Base-by-base conservation (phyloP, 1,284 basidiomycete genomes). In the Puccinia triticina region DNA sequence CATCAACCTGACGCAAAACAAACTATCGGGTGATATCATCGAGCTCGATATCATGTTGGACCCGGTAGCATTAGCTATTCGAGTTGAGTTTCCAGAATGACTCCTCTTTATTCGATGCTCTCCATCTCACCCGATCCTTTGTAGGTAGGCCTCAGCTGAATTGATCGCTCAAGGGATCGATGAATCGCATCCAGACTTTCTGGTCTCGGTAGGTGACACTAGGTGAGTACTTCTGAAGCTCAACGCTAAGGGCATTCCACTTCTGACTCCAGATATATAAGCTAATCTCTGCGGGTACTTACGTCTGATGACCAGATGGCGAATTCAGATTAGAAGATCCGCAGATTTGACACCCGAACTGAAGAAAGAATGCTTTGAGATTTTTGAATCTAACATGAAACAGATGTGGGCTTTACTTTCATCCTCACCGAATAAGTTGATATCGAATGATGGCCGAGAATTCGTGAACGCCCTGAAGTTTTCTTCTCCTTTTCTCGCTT, bases 331-430 rank as follows among this genome's bases (percentile, higher is more conserved):
- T 21, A 34, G 32, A 59, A 55, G 21, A 23, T 53, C 76, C 10
- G 2, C 0, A 37, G 76, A 78, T 16, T 37, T 78, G 12, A 34
- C 64, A 3, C 16, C 23, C 48, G 43, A 69, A 53, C 21, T 53
- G 12, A 69, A 37, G 37, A 48, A 53, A n/a, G 32, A 66, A 67
- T 78, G 76, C 34, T 78, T 78, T 37, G 64, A 78, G 0, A 48
- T 78, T 14, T 78, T 78, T 29, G 76, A 78, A 69, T 59, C 29
- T 2, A 78, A 78, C 64, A 78, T 78, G 76, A 66, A 67, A 48
- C 43, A 78, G 48, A 78, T 67, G 76, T 78, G 18, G 53, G 72
- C 34, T 34, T 3, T 53, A 4, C 26, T 29, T n/a, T 74, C 29
- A 16, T n/a, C n/a, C n/a, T n/a, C n/a, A n/a, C n/a, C n/a, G n/a